Base-by-base conservation (phyloP, 768 basidiomycete genomes). In the Pleurotus giganteus region DNA sequence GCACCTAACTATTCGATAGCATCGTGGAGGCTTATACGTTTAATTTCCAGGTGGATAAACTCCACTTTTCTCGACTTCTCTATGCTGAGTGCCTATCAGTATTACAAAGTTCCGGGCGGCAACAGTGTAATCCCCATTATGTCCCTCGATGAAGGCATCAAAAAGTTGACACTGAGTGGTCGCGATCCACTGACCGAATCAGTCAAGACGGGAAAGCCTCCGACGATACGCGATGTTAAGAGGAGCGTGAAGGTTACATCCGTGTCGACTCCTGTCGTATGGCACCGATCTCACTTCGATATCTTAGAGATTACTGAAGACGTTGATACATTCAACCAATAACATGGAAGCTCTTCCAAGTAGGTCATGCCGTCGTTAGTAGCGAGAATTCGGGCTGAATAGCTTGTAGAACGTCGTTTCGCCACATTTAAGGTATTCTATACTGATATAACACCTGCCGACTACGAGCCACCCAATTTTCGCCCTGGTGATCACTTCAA, bases 361-460 rank as follows among this genome's bases (percentile, higher is more conserved):
- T 90, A 64, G 45, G 83, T 71, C n/a, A 7, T 19, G 24, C 49
- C 53, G 8, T 7, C 12, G 11, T 29, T 4, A 37, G 27, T 17
- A 58, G 4, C 29, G 47, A 6, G 44, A 36, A 19, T 8, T 19
- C 52, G 2, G 19, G 58, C 29, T 50, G 4, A 43, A 50, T 52
- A 47, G 26, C 15, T 57, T 37, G 15, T 63, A 90, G 91, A 84
- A 61, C 85, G 85, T 44, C 86, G 92, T 29, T 94, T 79, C 63
- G 89, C 91, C n/a, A 90, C 87, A 19, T 91, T 94, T 74, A 94
- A 95, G 65, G 69, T 91, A 9, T 91, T 88, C 65, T 94, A 93
- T 66, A 88, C 86, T 12, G 85, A 90, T 44, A 76, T 82, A 19
- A 86, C 91, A 11, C 93, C 93, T 0, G 72, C 76, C 7, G 85